These are phyloP conservation scores for Nakazawaea wickerhamii DNA, from an alignment of 805 yeast species.

Conservation along the genomic window DNA sequence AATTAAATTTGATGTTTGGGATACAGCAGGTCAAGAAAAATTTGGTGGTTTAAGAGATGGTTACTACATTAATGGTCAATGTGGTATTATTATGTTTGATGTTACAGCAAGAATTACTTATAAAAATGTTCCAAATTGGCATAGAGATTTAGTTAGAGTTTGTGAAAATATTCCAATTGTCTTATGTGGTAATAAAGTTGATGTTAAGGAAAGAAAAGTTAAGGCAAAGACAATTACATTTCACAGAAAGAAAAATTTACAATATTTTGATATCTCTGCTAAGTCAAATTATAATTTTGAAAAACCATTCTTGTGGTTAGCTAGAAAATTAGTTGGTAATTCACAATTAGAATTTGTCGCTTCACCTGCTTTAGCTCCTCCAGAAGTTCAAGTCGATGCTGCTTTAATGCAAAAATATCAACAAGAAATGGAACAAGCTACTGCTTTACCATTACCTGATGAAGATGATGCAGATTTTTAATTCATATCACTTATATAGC, in stretches of 20 bases:
- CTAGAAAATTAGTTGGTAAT: constrained; percentile 98
- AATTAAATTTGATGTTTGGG: constrained; percentile 99
- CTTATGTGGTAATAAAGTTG: constrained; percentile 98
- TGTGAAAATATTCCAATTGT: constrained; percentile 99
- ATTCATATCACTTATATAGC: constrained; percentile 15
- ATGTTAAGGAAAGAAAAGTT: constrained; percentile 99
- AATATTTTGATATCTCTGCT: constrained; percentile 99
- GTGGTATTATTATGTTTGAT: constrained; percentile 99
- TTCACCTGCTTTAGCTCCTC: constrained; percentile 99
- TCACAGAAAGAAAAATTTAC: constrained; percentile 99
- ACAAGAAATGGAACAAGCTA: constrained; percentile 99
- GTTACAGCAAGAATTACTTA: constrained; percentile 99
- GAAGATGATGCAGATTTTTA: constrained; percentile 99
- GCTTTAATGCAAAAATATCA: constrained; percentile 97
- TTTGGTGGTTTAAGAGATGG: constrained; percentile 99
- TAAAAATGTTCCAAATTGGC: constrained; percentile 99
- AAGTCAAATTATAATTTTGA: constrained; percentile 99
- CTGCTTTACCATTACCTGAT: constrained; percentile 99
- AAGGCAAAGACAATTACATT: constrained; percentile 99
- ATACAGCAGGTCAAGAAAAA: constrained; percentile 99
- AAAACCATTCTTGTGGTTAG: constrained; percentile 99
- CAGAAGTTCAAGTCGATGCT: constrained; percentile 96
- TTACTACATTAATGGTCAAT: constrained; percentile 98
- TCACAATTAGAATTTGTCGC: constrained; percentile 98
- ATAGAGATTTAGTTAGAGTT: constrained; percentile 98